phyloP scores from a whole-genome alignment of 2,329 filamentous ascomycete species.

The Onygenales sp. region DNA sequence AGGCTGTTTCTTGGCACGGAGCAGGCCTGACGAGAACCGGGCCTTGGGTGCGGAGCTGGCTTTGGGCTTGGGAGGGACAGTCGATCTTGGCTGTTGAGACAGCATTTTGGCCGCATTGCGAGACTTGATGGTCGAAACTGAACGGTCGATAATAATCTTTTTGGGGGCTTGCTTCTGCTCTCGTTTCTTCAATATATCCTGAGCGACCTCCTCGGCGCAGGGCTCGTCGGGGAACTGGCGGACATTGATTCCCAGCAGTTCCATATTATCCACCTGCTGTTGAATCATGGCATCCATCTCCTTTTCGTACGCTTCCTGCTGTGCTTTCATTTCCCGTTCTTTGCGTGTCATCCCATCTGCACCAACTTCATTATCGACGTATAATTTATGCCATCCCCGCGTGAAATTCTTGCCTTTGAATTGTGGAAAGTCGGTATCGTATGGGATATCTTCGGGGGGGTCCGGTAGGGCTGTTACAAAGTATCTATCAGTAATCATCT shows the following conservation, averaged over 20 bases:
- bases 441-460: conserved; percentile 34
- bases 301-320: conserved; percentile 52
- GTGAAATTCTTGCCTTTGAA: conserved; percentile 46
- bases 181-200: conserved; percentile 15
- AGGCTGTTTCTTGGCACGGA: conserved; percentile 29
- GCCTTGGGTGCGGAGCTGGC: conserved; percentile 29
- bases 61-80: conserved; percentile 21
- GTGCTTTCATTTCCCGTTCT: conserved; percentile 60
- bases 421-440: conserved; percentile 42
- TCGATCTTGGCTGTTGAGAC: conserved; percentile 19
- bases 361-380: conserved; percentile 37
- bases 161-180: conserved; percentile 20
- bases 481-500: conserved; percentile 27
- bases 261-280: conserved; percentile 53
- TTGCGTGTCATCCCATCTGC: conserved; percentile 54
- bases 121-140: conserved; percentile 31
- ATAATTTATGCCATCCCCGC: conserved; percentile 42
- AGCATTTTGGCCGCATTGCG: conserved; percentile 33
- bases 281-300: conserved; percentile 59
- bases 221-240: conserved; percentile 29
- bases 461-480: conserved; percentile 42
- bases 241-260: conserved; percentile 52
- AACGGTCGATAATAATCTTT: conserved; percentile 15
- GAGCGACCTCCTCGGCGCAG: conserved; percentile 28
- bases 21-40: conserved; percentile 24